phyloP scores from a whole-genome alignment of 2,329 filamentous ascomycete genomes.

The Sporothrix inflata region DNA sequence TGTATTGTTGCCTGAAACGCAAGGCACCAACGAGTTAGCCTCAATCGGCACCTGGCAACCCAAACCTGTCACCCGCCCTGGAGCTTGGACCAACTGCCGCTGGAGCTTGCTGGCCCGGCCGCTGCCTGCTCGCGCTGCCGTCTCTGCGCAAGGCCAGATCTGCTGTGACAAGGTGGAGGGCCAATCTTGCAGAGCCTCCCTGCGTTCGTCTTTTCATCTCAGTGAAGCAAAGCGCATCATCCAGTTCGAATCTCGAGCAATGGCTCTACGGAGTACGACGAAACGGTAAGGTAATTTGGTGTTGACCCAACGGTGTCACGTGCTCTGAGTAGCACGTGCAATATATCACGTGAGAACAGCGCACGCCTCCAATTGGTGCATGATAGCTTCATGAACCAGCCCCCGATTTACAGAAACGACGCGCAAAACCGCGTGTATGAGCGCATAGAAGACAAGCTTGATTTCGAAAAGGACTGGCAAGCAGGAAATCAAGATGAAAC shows the following conservation, averaged over 20 bases:
- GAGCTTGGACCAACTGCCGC: constrained; percentile 18
- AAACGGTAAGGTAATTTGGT: no score
- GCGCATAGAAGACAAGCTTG: neutral
- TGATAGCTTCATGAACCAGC: neutral
- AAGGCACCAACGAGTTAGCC: neutral
- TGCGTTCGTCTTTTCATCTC: neutral
- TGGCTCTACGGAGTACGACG: no score
- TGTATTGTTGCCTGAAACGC: neutral
- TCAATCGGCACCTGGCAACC: constrained; percentile 8
- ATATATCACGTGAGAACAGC: neutral
- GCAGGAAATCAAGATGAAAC: constrained; percentile 6
- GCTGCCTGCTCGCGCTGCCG: neutral
- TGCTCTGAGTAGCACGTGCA: neutral
- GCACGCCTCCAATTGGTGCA: neutral
- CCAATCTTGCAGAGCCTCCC: constrained; percentile 10
- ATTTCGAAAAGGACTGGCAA: neutral
- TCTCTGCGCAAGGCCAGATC: neutral
- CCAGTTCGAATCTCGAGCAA: no score
- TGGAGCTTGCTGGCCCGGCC: neutral
- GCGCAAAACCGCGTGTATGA: neutral
- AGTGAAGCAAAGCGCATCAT: no score
- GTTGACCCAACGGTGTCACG: neutral
- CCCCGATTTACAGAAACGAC: neutral
- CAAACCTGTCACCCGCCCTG: constrained; percentile 12
- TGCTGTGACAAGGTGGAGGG: neutral